Evolutionary conservation across 306 rosid genomes (phyloP).

Genomic region (Argentina anserina): DNA sequence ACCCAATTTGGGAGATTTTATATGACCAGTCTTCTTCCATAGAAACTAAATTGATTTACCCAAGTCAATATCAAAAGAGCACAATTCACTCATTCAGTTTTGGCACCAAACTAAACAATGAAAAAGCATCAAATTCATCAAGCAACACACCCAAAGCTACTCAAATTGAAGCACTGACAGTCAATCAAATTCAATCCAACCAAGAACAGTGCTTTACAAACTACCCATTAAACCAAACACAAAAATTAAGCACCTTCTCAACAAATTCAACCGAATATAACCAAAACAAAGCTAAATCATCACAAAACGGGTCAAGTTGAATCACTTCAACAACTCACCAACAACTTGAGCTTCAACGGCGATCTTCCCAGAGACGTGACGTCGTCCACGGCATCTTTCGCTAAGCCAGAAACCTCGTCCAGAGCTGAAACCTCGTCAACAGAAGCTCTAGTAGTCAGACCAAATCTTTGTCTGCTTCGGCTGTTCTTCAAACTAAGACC

Average conservation of each 20-base stretch:
- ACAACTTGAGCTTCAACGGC: conserved; percentile 61
- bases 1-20: background rate
- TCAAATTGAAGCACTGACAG: background rate
- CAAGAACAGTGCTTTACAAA: background rate
- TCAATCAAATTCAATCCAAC: background rate
- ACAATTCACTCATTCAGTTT: background rate
- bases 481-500: conserved; percentile 10
- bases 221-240: background rate
- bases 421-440: conserved; percentile 20
- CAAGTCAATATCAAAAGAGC: too few species aligned
- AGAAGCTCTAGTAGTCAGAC: conserved; percentile 30
- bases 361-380: conserved; percentile 19
- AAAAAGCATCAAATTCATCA: background rate
- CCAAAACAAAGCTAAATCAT: background rate
- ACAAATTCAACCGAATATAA: background rate
- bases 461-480: conserved; percentile 23
- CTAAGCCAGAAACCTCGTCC: conserved; percentile 12
- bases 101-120: background rate
- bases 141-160: background rate
- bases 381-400: background rate
- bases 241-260: background rate
- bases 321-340: conserved; percentile 37
- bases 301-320: background rate
- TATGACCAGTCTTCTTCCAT: background rate
- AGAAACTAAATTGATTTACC: too few species aligned